These are phyloP conservation scores for Trichoderma guizhouense DNA, from an alignment of 2,329 filamentous ascomycete genomes.

Conservation along the genomic window DNA sequence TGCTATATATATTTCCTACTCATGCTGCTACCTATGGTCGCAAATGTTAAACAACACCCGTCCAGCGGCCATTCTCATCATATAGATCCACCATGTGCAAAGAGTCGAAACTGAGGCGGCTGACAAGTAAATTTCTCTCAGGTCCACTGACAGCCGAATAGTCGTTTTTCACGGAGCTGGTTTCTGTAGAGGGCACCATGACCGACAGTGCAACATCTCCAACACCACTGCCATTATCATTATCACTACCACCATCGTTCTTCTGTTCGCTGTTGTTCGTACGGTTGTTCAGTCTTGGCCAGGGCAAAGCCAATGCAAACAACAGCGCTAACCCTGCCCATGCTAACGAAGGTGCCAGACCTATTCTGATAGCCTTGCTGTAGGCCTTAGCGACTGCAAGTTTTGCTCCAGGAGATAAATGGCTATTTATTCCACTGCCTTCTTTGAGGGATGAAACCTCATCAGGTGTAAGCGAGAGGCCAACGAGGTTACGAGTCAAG, in stretches of 20 bases:
- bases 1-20: not conserved
- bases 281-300: not conserved
- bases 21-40: not conserved
- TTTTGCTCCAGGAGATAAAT: not conserved
- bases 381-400: not conserved
- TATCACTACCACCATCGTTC: not conserved
- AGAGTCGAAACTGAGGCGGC: not conserved
- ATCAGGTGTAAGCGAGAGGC: not conserved
- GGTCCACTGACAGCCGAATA: not conserved
- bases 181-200: not conserved
- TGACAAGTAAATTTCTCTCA: not conserved
- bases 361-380: not conserved
- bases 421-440: not conserved
- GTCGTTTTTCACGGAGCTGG: not conserved
- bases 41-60: not conserved
- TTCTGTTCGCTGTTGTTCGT: not conserved
- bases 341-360: not conserved
- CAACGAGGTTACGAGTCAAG: not conserved
- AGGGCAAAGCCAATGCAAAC: not conserved
- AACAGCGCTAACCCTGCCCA: not conserved
- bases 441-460: not conserved
- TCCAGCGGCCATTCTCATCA: not conserved
- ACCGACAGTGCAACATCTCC: not conserved
- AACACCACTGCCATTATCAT: not conserved
- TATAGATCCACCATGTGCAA: not conserved